These are phyloP conservation scores for Xylaria sp. DNA, from an alignment of 2,329 filamentous ascomycete genomes.

Conservation along the genomic window DNA sequence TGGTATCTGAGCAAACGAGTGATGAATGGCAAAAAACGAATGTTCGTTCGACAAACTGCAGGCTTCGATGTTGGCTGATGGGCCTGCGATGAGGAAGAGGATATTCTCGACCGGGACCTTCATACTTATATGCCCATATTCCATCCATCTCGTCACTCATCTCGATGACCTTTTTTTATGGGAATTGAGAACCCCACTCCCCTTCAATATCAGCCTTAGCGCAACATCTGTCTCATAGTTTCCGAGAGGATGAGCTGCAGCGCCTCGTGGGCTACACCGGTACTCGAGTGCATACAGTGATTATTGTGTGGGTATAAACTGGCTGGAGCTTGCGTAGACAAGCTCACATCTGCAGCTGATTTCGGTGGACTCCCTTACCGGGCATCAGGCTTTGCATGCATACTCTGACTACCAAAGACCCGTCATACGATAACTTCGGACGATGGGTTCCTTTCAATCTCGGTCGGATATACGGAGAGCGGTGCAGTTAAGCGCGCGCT, in stretches of 20 bases:
- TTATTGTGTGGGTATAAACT: background rate
- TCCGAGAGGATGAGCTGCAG: constrained; percentile 1
- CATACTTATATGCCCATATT: constrained; percentile 25
- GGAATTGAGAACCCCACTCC: background rate
- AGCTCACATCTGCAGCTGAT: constrained; percentile 2
- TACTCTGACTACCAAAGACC: constrained; percentile 4
- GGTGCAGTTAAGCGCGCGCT: background rate
- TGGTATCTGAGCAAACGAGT: background rate
- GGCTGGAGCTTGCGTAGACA: background rate
- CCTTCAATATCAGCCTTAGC: background rate
- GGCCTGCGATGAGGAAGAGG: background rate
- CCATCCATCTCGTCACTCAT: background rate
- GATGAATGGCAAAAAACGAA: background rate
- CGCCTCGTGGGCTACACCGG: background rate
- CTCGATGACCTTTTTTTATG: background rate
- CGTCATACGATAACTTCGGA: constrained; percentile 14
- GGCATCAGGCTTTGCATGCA: constrained; percentile 27
- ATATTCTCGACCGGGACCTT: background rate
- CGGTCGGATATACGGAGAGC: constrained; percentile 13
- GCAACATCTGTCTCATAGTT: background rate
- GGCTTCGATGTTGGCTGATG: background rate
- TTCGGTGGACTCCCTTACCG: constrained; percentile 11
- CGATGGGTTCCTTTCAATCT: background rate
- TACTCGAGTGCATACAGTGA: background rate
- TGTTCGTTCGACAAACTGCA: background rate